Evolutionary conservation across 495 filamentous ascomycete genomes (phyloP), one percentile per base, ranked within the genome.

Genomic region (Daldinia bambusicola): DNA sequence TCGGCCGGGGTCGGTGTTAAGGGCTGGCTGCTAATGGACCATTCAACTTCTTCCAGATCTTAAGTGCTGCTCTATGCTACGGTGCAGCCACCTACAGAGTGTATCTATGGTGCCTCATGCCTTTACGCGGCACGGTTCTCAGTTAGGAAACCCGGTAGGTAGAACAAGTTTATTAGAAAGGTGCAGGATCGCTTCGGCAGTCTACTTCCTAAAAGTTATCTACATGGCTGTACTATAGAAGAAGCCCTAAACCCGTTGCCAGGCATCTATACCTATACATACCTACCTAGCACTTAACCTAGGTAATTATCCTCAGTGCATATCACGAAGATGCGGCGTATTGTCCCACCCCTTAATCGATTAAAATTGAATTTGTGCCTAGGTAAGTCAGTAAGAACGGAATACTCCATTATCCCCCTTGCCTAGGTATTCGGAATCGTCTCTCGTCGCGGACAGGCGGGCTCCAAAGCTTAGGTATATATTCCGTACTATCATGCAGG

Each of bases 401-500:
- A 63, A 68, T 66, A 69, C 62, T 69, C 70, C 66, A 69, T 68
- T 26, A 20, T 63, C 52, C 58, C 70, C 58, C 43, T 48, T 69
- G 70, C 40, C 66, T 61, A 26, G 26, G 26, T 26, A 22, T 64
- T 67, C 48, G 64, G 60, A 68, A 72, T 72, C 61, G 32, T 72
- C 55, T 43, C 64, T 71, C 64, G 43, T 59, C 60, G 50, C 26
- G 50, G 50, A 53, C 50, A 14, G 50, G 50, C 43, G 50, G 30
- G 22, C 50, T 53, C 50, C 26, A 53, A 55, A 65, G 38, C 56
- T 68, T 26, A 26, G 55, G 41, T 56, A 61, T 41, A 57, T 62
- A 40, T 55, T 66, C 69, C 69, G 70, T 62, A 65, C 70, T 62
- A 40, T 55, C 62, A 73, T 73, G 70, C 66, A 65, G 57, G 66